Evolutionary conservation across 192 early-diverging fungal genomes (phyloP).

Genomic region (Allomyces macrogynus): DNA sequence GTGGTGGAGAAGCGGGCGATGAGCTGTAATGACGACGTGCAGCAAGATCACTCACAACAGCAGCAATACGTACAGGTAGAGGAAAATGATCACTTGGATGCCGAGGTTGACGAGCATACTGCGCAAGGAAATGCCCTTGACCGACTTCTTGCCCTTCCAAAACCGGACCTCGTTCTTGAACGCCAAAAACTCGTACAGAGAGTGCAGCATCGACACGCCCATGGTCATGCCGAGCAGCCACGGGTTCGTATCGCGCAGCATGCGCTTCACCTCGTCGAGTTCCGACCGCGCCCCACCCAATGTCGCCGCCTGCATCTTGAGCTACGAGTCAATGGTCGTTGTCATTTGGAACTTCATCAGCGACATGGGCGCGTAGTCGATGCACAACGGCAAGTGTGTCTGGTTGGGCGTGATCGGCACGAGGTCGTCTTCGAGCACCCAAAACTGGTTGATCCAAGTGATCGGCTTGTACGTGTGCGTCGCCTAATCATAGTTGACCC

Average conservation of each 20-base stretch:
- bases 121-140: conserved; percentile 63
- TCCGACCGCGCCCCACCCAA: conserved; percentile 27
- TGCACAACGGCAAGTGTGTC: conserved; percentile 37
- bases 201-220: conserved; percentile 58
- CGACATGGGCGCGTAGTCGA: conserved; percentile 40
- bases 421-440: conserved; percentile 1
- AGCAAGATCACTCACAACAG: too few species aligned
- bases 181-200: conserved; percentile 72
- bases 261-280: conserved; percentile 71
- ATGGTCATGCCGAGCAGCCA: conserved; percentile 53
- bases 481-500: background rate
- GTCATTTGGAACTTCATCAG: conserved; percentile 58
- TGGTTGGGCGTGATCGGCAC: conserved; percentile 1
- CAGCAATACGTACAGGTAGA: conserved; percentile 30
- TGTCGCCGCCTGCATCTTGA: conserved; percentile 30
- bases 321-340: conserved; percentile 41
- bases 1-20: too few species aligned
- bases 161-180: conserved; percentile 67
- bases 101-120: conserved; percentile 60
- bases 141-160: conserved; percentile 63
- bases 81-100: conserved; percentile 67
- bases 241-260: conserved; percentile 80
- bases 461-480: conserved; percentile 24
- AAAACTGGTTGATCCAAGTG: conserved; percentile 2
- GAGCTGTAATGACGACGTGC: too few species aligned